Conservation (phyloP, 2,329 filamentous ascomycete species). For the Elsinoe perseae region DNA sequence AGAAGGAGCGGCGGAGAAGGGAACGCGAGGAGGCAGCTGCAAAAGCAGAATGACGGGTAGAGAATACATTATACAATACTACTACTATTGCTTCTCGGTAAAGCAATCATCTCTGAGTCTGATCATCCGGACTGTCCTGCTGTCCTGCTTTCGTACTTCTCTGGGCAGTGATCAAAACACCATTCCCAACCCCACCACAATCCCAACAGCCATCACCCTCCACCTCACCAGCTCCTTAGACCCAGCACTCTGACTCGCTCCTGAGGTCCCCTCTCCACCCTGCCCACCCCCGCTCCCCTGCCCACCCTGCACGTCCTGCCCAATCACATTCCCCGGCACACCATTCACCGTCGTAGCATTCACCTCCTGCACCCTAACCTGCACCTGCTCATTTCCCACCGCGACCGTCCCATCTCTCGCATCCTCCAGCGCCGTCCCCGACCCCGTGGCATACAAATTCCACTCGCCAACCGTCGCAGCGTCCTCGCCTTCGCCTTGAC, state of each 20-base stretch:
- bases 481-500: conserved; percentile 33
- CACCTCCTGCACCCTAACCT: neutral
- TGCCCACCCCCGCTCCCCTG: neutral
- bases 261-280: neutral
- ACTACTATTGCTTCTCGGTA: neutral
- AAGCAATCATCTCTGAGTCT: too few relatives aligned
- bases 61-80: neutral
- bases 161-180: too few relatives aligned
- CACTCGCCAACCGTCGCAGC: conserved; percentile 47
- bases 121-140: too few relatives aligned
- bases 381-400: neutral
- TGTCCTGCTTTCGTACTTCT: too few relatives aligned
- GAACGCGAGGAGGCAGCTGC: conserved; percentile 16
- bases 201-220: neutral
- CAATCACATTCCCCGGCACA: neutral
- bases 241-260: neutral
- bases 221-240: neutral
- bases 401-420: neutral
- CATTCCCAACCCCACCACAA: neutral
- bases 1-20: conserved; percentile 19
- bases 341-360: neutral
- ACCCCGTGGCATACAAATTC: conserved; percentile 17
- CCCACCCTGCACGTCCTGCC: neutral
- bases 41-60: neutral
- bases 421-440: neutral